phyloP scores from a whole-genome alignment of 129 eudicot species.

The Flaveria robusta region DNA sequence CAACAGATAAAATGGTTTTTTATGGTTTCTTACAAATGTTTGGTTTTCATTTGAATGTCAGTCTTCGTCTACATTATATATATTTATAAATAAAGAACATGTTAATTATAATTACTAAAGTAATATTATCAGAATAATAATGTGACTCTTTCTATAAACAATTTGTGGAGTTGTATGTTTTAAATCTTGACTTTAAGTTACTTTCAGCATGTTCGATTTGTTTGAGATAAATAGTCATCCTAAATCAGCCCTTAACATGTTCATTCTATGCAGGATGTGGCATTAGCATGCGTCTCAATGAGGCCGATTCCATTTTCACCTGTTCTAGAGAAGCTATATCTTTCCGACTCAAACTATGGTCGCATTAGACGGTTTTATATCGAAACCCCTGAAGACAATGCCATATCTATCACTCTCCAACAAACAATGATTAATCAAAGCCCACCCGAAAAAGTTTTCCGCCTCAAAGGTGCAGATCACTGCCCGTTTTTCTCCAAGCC shows the following conservation, averaged over 20 bases:
- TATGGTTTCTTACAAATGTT: too few species aligned
- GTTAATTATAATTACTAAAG: too few species aligned
- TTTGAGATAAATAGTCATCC: background rate
- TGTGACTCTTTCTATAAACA: background rate
- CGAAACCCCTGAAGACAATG: slow-evolving; percentile 79
- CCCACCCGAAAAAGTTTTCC: slow-evolving; percentile 79
- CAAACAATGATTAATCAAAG: slow-evolving; percentile 54
- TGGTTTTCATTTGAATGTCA: too few species aligned
- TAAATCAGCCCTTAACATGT: background rate
- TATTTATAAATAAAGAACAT: too few species aligned
- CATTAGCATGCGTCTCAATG: slow-evolving; percentile 89
- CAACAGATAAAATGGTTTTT: too few species aligned
- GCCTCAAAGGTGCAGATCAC: slow-evolving; percentile 91
- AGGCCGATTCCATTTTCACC: slow-evolving; percentile 89
- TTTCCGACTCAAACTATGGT: slow-evolving; percentile 72
- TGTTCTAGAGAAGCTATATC: slow-evolving; percentile 73
- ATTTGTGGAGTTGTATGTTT: background rate
- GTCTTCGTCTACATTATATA: background rate
- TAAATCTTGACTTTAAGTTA: background rate
- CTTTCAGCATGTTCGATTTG: background rate
- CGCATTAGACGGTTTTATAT: slow-evolving; percentile 80
- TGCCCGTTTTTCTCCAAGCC: slow-evolving; percentile 98
- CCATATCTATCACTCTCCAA: slow-evolving; percentile 66
- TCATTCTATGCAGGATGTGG: slow-evolving; percentile 62
- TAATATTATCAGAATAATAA: background rate